Evolutionary conservation across 164 flowering plant genomes (phyloP), one percentile per base, ranked within the genome.

Genomic region (Chloranthus sessilifolius): DNA sequence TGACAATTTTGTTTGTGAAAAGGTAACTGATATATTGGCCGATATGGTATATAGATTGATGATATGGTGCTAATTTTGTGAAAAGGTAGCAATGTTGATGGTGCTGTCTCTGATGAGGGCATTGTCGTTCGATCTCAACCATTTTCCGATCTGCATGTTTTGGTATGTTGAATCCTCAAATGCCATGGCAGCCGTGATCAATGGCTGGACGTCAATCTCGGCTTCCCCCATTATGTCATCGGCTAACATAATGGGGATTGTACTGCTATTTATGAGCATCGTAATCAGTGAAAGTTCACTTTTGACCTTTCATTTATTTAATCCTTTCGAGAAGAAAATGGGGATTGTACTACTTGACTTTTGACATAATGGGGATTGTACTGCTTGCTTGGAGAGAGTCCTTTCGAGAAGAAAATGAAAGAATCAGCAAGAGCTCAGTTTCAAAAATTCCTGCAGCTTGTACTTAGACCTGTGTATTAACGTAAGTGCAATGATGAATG

Each of bases 181-280:
- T 26, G 96, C 86, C 64, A 75, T 76, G 15, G 95, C 98, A 6
- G 98, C 79, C 30, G 90, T 82, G 46, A 91, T 76, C 75, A 91
- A 38, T 8, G 98, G 94, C 50, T 91, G 98, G 49, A 91, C 69
- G 52, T 91, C 98, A 10, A 91, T 61, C 70, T 88, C 95, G 2
- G 95, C 96, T 61, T 85, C 96, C 45, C 98, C 98, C 98, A 91
- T 91, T 53, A 91, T 88, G 72, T 91, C 98, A 61, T 91, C 98
- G 2, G 95, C 83, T 4, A n/a, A n/a, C n/a, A n/a, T n/a, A n/a
- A n/a, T n/a, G n/a, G n/a, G n/a, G n/a, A n/a, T n/a, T n/a, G n/a
- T n/a, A n/a, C n/a, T n/a, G n/a, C n/a, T n/a, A n/a, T n/a, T n/a
- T n/a, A n/a, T n/a, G n/a, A n/a, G n/a, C n/a, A n/a, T n/a, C n/a